Evolutionary conservation across 2,329 filamentous ascomycete genomes (phyloP).

Genomic region (Ceratocystis smalleyi): DNA sequence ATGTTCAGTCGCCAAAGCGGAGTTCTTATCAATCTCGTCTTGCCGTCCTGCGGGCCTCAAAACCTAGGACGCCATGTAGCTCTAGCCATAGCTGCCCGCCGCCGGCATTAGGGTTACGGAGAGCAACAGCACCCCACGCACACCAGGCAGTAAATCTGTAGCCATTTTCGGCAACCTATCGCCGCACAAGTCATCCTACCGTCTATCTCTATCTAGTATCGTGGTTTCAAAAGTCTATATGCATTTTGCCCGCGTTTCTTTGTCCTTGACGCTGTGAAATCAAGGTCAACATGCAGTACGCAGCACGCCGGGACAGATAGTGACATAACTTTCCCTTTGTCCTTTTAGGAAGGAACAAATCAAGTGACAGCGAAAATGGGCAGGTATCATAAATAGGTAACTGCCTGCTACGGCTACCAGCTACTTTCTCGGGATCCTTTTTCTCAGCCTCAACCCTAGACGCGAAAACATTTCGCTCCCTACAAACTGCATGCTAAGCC

Average conservation of each 20-base stretch:
- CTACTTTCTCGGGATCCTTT: fast-evolving
- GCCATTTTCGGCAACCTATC: not conserved
- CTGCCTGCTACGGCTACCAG: not conserved
- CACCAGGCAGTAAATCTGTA: not conserved
- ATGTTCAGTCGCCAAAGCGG: no score
- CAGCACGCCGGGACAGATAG: not conserved
- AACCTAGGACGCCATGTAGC: not conserved
- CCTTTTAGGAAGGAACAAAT: no score
- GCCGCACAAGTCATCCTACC: not conserved
- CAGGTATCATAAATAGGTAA: not conserved
- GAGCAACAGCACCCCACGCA: not conserved
- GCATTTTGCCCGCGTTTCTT: not conserved
- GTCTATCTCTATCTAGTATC: not conserved
- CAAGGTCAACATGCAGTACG: not conserved
- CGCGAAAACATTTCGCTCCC: no score
- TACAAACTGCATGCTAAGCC: no score
- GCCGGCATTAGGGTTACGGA: not conserved
- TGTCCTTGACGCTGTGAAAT: not conserved
- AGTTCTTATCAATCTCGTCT: not conserved
- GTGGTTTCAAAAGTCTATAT: slow-evolving; percentile 8
- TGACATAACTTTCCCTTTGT: no score
- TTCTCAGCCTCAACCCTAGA: no score
- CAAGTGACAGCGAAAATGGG: no score
- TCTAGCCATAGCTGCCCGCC: not conserved
- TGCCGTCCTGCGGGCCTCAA: not conserved